Evolutionary conservation across 495 filamentous ascomycete genomes (phyloP), one percentile per base, ranked within the genome.

Genomic region (Thozetella sp.): DNA sequence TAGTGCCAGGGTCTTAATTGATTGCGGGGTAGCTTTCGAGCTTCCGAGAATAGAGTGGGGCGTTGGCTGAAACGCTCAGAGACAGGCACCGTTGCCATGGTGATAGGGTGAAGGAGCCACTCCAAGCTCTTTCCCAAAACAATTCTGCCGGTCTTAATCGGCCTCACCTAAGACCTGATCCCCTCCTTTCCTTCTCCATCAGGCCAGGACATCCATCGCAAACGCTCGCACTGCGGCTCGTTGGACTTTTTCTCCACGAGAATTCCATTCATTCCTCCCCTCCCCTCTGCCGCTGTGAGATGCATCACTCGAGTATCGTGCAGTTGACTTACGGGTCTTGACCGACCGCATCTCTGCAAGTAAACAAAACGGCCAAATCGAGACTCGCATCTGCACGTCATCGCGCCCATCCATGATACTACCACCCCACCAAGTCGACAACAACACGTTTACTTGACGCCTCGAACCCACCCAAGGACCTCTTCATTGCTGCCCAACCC

Each of bases 301-400:
- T 65, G 63, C 59, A 52, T 57, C 56, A 53, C 34, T 56, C 43
- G 53, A 56, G 34, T 20, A 25, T 27, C 37, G 55, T 56, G 10
- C 12, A 52, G 43, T 48, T 55, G 55, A 45, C 37, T 40, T 54
- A 30, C 52, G 58, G 55, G 57, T 50, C 50, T 20, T 22, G 12
- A 6, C 25, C 2, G 40, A 51, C 48, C n/a, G 3, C 50, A 48
- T 48, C 43, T 48, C 10, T n/a, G 20, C 6, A 10, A 48, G 56
- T 50, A 62, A 67, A 63, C 58, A 63, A 55, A 56, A 20, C 9
- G 10, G 34, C 45, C 64, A 61, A 63, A 57, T 68, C 59, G 63
- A 63, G 61, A 63, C 19, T 61, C 51, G 43, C 23, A 58, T 54
- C 69, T 67, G 69, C 69, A 72, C 69, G 69, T 68, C 69, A 72